A percentile compares a stretch with the other conserved stretches of the same genome.
phyloP scores from a whole-genome alignment of 2,329 filamentous ascomycete species.

The Fusarium haematococcum region DNA sequence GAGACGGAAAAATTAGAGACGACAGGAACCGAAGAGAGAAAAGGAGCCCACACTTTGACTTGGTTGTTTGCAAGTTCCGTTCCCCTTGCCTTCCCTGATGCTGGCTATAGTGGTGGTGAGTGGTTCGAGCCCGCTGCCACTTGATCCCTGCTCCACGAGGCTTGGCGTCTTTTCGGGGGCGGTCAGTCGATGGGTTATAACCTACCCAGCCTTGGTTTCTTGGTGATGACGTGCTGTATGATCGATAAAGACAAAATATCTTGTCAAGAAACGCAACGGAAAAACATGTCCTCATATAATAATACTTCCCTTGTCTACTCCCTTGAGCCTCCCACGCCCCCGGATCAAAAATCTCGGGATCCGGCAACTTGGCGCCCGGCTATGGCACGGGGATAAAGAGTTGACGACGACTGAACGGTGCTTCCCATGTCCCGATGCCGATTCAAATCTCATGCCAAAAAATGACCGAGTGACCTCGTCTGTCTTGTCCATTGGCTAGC shows the following conservation, averaged over 20 bases:
- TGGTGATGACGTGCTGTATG: not conserved
- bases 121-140: constrained; percentile 33
- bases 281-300: not conserved
- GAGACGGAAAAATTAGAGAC: not conserved
- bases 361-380: constrained; percentile 36
- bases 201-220: not conserved
- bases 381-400: constrained; percentile 38
- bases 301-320: not conserved
- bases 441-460: not conserved
- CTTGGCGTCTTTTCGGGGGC: constrained; percentile 39
- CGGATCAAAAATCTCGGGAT: constrained; percentile 24
- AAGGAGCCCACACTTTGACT: not conserved
- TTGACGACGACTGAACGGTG: not conserved
- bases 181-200: not conserved
- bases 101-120: not conserved
- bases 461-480: constrained; percentile 22
- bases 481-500: constrained; percentile 14
- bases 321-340: not conserved
- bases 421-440: not conserved
- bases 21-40: not conserved
- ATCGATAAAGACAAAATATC: not conserved
- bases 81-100: not conserved
- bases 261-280: not conserved
- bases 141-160: constrained; percentile 37
- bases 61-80: not conserved